Evolutionary conservation across 257 asterid species (phyloP), one percentile per base, ranked within the genome.

Genomic region (Solanum sparsipilum): DNA sequence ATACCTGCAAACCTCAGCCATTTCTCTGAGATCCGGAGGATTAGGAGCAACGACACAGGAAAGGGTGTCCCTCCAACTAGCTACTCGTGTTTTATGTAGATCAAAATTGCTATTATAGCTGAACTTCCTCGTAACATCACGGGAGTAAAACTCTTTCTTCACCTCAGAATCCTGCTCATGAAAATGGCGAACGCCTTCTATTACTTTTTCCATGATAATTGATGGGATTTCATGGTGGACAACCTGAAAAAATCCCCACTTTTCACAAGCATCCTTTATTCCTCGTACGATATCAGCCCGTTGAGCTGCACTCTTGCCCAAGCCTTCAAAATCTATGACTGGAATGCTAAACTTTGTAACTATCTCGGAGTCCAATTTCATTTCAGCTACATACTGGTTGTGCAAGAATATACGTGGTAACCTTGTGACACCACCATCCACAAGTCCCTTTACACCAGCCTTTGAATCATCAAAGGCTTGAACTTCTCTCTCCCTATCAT

Each of bases 131-230:
- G 48, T 87, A 2, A 65, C 20, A 87, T 87, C 90, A 3, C 91
- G 48, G 0, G 91, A 48, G 78, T 89, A 90, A 4, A 16, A 85
- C 63, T 32, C 73, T 52, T 88, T 90, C 91, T 81, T 89, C 71
- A 67, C 73, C 46, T 89, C 90, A 9, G 67, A 1, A 60, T 89
- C 91, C 85, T 89, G 88, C 88, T 89, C 93, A 23, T 89, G 91
- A 84, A 89, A 91, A 44, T 63, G 18, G 2, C 88, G 31, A 0
- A 83, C 89, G 1, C 89, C 91, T 10, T 76, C 88, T 11, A 91
- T 15, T 70, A 86, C 86, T 67, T 86, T 34, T 32, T 89, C 89
- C 86, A 89, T 15, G 2, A 89, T 38, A 46, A 39, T 35, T 1
- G 9, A 76, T 5, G 91, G 89, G 52, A 89, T 75, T 48, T 78